Evolutionary conservation across 495 filamentous ascomycete genomes (phyloP).

Genomic region (Aspergillus olivimuriae): DNA sequence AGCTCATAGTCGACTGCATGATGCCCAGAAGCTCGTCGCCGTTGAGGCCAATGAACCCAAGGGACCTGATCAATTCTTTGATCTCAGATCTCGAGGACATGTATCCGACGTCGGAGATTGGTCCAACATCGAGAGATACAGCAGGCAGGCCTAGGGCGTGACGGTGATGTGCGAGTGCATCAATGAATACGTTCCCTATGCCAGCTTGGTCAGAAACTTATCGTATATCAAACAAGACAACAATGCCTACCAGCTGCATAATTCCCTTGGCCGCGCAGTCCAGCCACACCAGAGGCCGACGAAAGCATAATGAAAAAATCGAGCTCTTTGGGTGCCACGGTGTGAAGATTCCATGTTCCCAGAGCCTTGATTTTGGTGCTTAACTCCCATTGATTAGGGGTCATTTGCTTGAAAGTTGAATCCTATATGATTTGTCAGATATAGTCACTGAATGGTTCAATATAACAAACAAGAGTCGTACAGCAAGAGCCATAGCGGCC

Average conservation of each 20-base stretch:
- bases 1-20: neutral
- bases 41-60: neutral
- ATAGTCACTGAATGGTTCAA: neutral
- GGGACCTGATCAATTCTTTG: neutral
- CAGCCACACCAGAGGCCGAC: conserved; percentile 24
- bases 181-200: neutral
- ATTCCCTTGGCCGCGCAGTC: conserved; percentile 21
- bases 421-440: neutral
- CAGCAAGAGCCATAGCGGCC: neutral
- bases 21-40: neutral
- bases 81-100: neutral
- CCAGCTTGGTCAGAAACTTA: neutral
- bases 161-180: neutral
- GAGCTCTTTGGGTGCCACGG: conserved; percentile 11
- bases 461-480: neutral
- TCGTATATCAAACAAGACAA: neutral
- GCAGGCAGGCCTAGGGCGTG: neutral
- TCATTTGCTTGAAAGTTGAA: neutral
- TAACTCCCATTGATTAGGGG: neutral
- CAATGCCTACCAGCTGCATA: conserved; percentile 27
- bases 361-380: neutral
- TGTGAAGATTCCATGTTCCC: conserved; percentile 29
- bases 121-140: neutral
- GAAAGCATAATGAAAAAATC: conserved; percentile 45
- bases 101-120: neutral